Evolutionary conservation across 2,329 filamentous ascomycete species (phyloP).

Genomic region (Dactylonectria estremocensis): DNA sequence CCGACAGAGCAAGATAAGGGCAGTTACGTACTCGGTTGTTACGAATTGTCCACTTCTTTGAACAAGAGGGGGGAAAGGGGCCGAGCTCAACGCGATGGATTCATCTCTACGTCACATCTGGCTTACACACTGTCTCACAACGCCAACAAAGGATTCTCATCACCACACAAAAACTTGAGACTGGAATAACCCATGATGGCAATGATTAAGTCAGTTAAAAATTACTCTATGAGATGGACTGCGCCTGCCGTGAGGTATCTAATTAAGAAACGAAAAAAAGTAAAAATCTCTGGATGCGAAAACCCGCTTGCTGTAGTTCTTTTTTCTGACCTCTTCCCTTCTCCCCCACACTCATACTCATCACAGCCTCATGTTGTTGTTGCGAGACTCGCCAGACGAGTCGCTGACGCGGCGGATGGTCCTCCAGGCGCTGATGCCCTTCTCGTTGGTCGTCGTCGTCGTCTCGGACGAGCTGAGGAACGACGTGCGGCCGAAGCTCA

Average conservation of each 20-base stretch:
- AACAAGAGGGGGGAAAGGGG: neutral
- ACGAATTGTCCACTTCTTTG: neutral
- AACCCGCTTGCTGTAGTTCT: constrained; percentile 18
- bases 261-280: constrained; percentile 31
- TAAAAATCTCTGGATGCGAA: constrained; percentile 15
- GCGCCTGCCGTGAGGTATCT: constrained; percentile 41
- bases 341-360: neutral
- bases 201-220: constrained; percentile 17
- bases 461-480: constrained; percentile 42
- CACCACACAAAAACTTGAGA: neutral
- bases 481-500: constrained; percentile 47
- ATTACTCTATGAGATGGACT: constrained; percentile 45
- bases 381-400: constrained; percentile 40
- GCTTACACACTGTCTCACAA: neutral
- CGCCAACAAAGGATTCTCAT: neutral
- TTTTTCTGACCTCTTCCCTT: constrained; percentile 10
- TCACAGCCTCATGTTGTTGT: constrained; percentile 28
- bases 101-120: neutral
- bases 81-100: neutral
- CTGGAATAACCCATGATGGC: neutral
- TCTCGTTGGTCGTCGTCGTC: constrained; percentile 34
- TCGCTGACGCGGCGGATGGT: constrained; percentile 47
- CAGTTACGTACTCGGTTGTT: neutral
- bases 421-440: constrained; percentile 41
- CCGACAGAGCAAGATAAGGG: neutral